Conservation (phyloP, 306 rosid genomes). For the Malus orientalis region DNA sequence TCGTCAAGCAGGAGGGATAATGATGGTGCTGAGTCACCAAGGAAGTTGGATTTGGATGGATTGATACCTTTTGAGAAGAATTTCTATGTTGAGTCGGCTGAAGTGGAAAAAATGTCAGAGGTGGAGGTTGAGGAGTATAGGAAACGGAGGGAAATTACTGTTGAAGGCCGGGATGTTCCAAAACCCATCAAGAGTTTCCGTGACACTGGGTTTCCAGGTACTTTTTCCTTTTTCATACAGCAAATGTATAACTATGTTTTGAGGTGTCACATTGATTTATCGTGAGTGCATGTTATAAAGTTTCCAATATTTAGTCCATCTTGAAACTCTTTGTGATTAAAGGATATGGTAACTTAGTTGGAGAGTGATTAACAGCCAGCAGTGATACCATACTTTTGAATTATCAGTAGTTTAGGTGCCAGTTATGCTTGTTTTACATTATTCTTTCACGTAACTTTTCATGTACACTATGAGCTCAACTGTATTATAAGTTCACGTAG, state of each 20-base stretch:
- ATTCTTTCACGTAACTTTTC: neutral
- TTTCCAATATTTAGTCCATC: neutral
- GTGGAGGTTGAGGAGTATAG: constrained; percentile 71
- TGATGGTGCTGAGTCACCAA: constrained; percentile 48
- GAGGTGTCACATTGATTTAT: constrained; percentile 1
- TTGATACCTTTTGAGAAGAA: constrained; percentile 88
- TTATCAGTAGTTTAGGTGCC: neutral
- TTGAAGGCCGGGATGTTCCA: constrained; percentile 96
- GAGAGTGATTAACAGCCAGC: neutral
- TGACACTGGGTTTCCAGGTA: constrained; percentile 93
- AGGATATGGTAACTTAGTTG: neutral
- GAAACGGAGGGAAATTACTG: constrained; percentile 64
- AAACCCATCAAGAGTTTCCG: constrained; percentile 74
- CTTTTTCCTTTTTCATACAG: neutral
- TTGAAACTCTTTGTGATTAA: neutral
- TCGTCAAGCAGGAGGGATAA: constrained; percentile 47
- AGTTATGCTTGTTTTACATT: neutral
- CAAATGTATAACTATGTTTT: neutral
- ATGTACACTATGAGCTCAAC: neutral
- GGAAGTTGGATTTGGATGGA: constrained; percentile 86
- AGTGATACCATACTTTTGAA: neutral
- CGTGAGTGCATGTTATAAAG: neutral
- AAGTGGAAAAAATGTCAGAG: constrained; percentile 78
- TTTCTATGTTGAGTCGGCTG: constrained; percentile 66
- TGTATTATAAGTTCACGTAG: neutral